A percentile compares a stretch with the other conserved stretches of the same genome.
phyloP scores from a whole-genome alignment of 495 filamentous ascomycete genomes.

The Tuber magnatum region DNA sequence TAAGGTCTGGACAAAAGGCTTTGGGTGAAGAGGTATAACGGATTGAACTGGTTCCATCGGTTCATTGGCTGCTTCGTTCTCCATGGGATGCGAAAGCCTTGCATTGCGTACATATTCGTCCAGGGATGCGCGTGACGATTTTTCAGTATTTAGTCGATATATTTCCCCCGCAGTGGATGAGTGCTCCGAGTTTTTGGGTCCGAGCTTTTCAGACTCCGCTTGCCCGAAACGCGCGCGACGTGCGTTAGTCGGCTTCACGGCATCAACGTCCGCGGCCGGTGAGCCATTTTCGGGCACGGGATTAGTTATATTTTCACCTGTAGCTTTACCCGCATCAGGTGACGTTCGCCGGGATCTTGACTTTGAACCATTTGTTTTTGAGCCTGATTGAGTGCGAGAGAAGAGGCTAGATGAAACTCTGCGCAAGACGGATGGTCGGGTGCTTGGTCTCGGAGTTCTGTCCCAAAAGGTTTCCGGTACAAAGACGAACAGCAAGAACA shows the following conservation, averaged over 20 bases:
- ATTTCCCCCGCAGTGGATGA: constrained; percentile 17
- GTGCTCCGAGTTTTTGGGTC: not conserved
- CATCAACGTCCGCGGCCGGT: not conserved
- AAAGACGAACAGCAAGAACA: constrained; percentile 73
- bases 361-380: constrained; percentile 35
- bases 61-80: constrained; percentile 10
- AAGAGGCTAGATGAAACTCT: constrained; percentile 44
- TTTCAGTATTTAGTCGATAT: constrained; percentile 15
- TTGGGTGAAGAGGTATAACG: constrained; percentile 45
- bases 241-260: not conserved
- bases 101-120: constrained; percentile 27
- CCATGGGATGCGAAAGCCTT: not conserved
- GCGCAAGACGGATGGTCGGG: constrained; percentile 43
- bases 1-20: constrained; percentile 64
- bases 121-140: constrained; percentile 33
- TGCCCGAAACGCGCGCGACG: not conserved
- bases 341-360: constrained; percentile 30
- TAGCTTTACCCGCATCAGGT: constrained; percentile 25
- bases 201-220: not conserved
- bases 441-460: constrained; percentile 62
- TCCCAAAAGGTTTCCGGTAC: constrained; percentile 98
- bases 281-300: not conserved
- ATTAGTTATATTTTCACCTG: not conserved
- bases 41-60: not conserved
- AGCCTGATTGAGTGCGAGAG: constrained; percentile 20